A percentile compares a stretch with the other conserved stretches of the same genome.
phyloP scores from a whole-genome alignment of 306 rosid species.

The Prunus kanzakura region DNA sequence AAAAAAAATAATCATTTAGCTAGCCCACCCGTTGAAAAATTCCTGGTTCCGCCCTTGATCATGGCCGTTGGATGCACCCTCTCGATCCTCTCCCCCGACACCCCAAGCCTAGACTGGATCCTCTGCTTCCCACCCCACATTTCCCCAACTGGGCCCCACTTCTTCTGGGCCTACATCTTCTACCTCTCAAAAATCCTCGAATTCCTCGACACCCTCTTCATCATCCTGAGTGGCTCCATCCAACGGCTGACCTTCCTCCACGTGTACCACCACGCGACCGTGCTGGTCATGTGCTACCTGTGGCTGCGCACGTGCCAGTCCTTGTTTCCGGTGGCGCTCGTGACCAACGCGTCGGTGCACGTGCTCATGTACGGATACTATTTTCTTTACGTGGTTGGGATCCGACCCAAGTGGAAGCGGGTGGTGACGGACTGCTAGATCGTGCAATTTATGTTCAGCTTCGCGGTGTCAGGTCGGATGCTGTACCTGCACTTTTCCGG shows the following conservation, averaged over 20 bases:
- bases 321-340: slow-evolving; percentile 56
- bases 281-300: slow-evolving; percentile 60
- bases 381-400: slow-evolving; percentile 42
- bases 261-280: slow-evolving; percentile 85
- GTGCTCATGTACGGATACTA: slow-evolving; percentile 78
- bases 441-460: slow-evolving; percentile 63
- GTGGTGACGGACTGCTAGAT: slow-evolving; percentile 70
- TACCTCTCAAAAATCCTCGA: slow-evolving; percentile 80
- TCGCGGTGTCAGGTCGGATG: slow-evolving; percentile 52
- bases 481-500: slow-evolving; percentile 45
- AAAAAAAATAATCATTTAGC: no score
- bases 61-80: slow-evolving; percentile 63
- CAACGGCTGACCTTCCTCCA: slow-evolving; percentile 78
- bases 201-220: slow-evolving; percentile 67
- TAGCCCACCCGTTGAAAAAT: no score
- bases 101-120: slow-evolving; percentile 32
- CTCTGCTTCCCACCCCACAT: slow-evolving; percentile 62
- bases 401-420: slow-evolving; percentile 72
- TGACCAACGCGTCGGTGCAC: slow-evolving; percentile 70
- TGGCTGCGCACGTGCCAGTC: slow-evolving; percentile 70
- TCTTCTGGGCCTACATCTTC: slow-evolving; percentile 85
- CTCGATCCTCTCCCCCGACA: slow-evolving; percentile 35
- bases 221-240: slow-evolving; percentile 51
- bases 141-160: slow-evolving; percentile 63
- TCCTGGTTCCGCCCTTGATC: no score